Evolutionary conservation across 2,329 filamentous ascomycete genomes (phyloP), one percentile per base, ranked within the genome.

Genomic region (Colletotrichum lupini): DNA sequence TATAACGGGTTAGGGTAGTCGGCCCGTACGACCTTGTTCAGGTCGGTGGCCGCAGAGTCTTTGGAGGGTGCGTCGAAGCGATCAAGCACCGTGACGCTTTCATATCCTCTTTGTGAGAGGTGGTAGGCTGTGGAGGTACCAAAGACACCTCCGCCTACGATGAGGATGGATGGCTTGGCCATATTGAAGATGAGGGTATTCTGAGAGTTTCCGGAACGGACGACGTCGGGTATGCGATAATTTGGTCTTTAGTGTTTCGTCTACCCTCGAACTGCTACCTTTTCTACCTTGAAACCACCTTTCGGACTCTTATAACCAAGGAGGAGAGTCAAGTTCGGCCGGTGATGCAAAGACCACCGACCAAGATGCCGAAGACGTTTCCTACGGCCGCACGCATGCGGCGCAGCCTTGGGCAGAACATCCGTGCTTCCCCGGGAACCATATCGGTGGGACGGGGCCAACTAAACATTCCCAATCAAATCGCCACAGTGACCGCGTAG

Each of bases 21-120:
- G 28, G 81, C 77, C 7, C 82, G 78, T 19, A 83, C 77, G 26
- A 83, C 80, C 67, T 84, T 84, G 71, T 83, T 83, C 28, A 82
- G 75, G 56, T 83, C 82, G 68, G 73, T 78, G 3, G 74, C 76
- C 5, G 78, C 78, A 8, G 78, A 76, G 52, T 77, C 77, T 37
- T 75, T 76, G 30, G 77, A 77, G 0, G 77, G 77, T 4, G 75
- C 71, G 24, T 75, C 72, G 62, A 78, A 79, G 0, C 78, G 76
- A 49, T 80, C 78, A 19, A 79, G 57, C n/a, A 80, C 74, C 2
- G 75, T 79, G 24, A 80, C 75, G 16, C 61, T 61, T 14, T 59
- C 60, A 59, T 76, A 77, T 24, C 75, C 75, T 11, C 75, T 65
- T 3, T 61, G 67, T 46, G 68, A 72, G 11, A 81, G 77, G 59